phyloP scores from a whole-genome alignment of 805 yeast genomes.

The Saturnispora quitensis region DNA sequence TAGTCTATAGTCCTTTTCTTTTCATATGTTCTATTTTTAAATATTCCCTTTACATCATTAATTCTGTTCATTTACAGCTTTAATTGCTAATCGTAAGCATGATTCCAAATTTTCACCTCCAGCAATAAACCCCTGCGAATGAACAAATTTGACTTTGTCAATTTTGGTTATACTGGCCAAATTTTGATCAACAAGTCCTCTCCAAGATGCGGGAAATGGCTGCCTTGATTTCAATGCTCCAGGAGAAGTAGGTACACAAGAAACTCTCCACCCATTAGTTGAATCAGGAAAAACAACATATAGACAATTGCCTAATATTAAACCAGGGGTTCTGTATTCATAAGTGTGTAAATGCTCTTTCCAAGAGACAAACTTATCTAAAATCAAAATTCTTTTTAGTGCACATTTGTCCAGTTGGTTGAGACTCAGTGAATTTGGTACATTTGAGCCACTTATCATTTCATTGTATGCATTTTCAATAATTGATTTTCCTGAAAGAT shows the following conservation, averaged over 20 bases:
- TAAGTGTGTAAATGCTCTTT: conserved; percentile 54
- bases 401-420: not conserved
- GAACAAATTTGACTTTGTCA: conserved; percentile 79
- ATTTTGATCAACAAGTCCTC: conserved; percentile 84
- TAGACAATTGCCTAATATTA: conserved; percentile 37
- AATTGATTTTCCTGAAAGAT: conserved; percentile 79
- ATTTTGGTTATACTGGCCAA: conserved; percentile 63
- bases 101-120: conserved; percentile 77
- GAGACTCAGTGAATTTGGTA: not conserved
- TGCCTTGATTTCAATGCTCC: conserved; percentile 74
- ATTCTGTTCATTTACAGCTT: conserved; percentile 7
- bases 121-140: conserved; percentile 94
- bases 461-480: conserved; percentile 55
- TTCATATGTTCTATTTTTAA: not conserved
- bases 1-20: not conserved
- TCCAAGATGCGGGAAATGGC: conserved; percentile 79
- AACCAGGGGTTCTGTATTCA: not conserved
- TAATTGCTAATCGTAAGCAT: conserved; percentile 9
- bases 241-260: conserved; percentile 70
- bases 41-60: conserved; percentile 1
- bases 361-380: conserved; percentile 81
- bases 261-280: conserved; percentile 66
- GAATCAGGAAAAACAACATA: conserved; percentile 77
- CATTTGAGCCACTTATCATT: conserved; percentile 47
- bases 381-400: conserved; percentile 45